Percentiles rank a stretch among this genome's conserved stretches.
phyloP scores from a whole-genome alignment of 2,329 filamentous ascomycete genomes.

The Kalmusia sp. region DNA sequence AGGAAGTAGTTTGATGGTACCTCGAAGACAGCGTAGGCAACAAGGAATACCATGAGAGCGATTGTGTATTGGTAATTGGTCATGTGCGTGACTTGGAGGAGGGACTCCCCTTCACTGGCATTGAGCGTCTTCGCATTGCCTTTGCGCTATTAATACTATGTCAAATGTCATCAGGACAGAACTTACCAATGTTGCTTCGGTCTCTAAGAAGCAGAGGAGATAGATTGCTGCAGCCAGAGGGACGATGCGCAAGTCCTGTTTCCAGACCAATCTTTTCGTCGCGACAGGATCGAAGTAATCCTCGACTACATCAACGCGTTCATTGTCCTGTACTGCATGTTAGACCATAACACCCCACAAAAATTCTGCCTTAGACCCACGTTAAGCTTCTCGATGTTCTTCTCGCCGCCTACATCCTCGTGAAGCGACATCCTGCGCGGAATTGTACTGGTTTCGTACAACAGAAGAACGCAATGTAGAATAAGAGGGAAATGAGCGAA shows the following conservation, averaged over 20 bases:
- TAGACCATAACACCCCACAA: background rate
- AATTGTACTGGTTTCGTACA: no score
- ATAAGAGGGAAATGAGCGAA: background rate
- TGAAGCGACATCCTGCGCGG: constrained; percentile 3
- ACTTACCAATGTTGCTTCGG: constrained; percentile 49
- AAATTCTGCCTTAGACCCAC: background rate
- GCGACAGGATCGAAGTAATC: constrained; percentile 6
- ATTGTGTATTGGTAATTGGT: constrained; percentile 61
- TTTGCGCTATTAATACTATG: background rate
- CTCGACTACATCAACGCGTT: background rate
- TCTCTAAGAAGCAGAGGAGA: constrained; percentile 28
- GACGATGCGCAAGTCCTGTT: constrained; percentile 11
- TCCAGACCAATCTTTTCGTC: constrained; percentile 4
- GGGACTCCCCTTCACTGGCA: constrained; percentile 64
- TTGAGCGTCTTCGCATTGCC: constrained; percentile 60
- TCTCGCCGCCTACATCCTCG: constrained; percentile 1
- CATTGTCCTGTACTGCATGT: background rate
- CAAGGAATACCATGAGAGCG: constrained; percentile 37
- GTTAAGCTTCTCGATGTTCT: background rate
- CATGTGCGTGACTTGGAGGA: constrained; percentile 68
- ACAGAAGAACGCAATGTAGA: background rate
- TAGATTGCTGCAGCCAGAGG: constrained; percentile 10
- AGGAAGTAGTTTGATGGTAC: constrained; percentile 67
- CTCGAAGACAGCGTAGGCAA: constrained; percentile 50
- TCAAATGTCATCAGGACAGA: background rate